Base-by-base conservation (phyloP, 164 flowering plant species). In the Pachysandra terminalis region DNA sequence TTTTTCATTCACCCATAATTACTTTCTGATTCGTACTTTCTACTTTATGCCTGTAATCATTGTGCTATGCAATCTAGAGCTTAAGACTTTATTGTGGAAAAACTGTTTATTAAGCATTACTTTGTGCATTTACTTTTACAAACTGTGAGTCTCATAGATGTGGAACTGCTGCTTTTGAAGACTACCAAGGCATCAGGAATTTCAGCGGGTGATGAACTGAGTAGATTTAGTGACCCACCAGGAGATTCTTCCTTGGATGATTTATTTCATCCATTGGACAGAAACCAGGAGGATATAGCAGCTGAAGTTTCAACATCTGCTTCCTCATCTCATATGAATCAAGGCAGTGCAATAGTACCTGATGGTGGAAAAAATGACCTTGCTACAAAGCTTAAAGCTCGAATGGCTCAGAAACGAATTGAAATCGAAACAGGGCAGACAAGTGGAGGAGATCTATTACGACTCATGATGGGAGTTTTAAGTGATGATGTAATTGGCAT, bases 171-270 rank as follows among this genome's bases (percentile, higher is more conserved):
- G 59, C 54, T 71, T 76, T 68, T 70, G 68, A 72, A 92, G 97
- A 88, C 76, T 79, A 66, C 79, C 23, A 89, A 80, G 80, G 65
- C 79, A 66, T 77, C 85, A 21, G 65, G 66, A 45, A 63, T 68
- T 70, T 72, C 81, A 61, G 82, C 80, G 56, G 84, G 77, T 61
- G 81, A 83, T 80, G 97, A 85, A 69, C 81, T 96, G 19, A 90
- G 90, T 84, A 91, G 75, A 82, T 96, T 93, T 74, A 96, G 98
- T 83, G 99, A 96, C 70, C 70, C 90, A 59, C 97, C 98, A 28
- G 92, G 93, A 70, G 99, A 93, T 88, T 91, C 98, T 71, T 91
- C 90, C 69, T 77, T 96, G 79, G 98, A 96, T 63, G 99, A 96
- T 81, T 78, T 96, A 67, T 96, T 96, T 81, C 99, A 80, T 72